Conservation (phyloP, 371 early-diverging fungal genomes). For the Zancudomyces culisetae region DNA sequence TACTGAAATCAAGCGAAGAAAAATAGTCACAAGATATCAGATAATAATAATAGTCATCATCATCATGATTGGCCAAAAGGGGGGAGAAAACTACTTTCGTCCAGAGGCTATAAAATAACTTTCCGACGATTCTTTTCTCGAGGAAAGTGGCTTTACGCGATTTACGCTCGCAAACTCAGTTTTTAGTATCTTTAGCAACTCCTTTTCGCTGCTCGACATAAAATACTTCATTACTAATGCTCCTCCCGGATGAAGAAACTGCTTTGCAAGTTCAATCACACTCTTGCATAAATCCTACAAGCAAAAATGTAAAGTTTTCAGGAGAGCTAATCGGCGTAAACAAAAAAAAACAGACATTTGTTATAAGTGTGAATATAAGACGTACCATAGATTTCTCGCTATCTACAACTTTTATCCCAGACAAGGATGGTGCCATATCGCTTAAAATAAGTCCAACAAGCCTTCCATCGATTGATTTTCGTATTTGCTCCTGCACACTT, state of each 20-base stretch:
- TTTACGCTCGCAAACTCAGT: conserved; percentile 27
- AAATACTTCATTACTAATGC: conserved; percentile 50
- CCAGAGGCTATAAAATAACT: conserved; percentile 49
- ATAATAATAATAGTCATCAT: too few species aligned
- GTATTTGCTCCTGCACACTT: conserved; percentile 22
- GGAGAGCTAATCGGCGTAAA: background rate
- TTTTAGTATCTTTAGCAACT: conserved; percentile 26
- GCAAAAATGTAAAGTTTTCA: background rate
- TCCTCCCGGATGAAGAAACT: conserved; percentile 36
- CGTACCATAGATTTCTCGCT: conserved; percentile 13
- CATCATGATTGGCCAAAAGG: too few species aligned
- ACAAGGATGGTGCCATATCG: conserved; percentile 66
- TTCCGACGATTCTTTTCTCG: conserved; percentile 52
- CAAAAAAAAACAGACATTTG: background rate
- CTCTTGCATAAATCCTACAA: conserved; percentile 41
- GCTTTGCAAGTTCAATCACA: conserved; percentile 38
- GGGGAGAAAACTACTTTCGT: too few species aligned
- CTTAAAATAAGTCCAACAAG: conserved; percentile 41
- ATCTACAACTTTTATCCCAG: conserved; percentile 36
- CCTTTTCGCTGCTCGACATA: conserved; percentile 40
- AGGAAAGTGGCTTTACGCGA: conserved; percentile 46
- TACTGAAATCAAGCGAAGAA: too few species aligned
- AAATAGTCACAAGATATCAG: too few species aligned
- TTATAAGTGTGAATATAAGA: background rate
- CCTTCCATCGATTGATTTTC: conserved; percentile 16